phyloP scores from a whole-genome alignment of 768 basidiomycete species.

The Suillus occidentalis region DNA sequence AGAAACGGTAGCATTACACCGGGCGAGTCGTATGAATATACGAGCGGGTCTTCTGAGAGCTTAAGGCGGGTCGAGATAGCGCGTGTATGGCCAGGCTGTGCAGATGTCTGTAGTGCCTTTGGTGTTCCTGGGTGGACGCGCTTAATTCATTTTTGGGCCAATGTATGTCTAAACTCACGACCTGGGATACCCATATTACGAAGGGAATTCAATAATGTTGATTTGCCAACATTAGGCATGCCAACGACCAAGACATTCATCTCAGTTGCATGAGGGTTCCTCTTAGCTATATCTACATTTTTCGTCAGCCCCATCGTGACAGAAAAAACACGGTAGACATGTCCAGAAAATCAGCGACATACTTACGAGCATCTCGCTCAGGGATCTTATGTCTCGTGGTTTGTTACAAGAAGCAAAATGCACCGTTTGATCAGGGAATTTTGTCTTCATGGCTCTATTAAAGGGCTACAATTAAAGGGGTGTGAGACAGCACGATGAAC shows the following conservation, averaged over 20 bases:
- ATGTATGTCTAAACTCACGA: slow-evolving; percentile 52
- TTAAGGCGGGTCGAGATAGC: slow-evolving; percentile 87
- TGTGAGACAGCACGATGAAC: not conserved
- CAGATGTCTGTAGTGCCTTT: slow-evolving; percentile 87
- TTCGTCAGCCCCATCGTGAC: not conserved
- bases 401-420: slow-evolving; percentile 75
- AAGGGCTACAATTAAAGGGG: slow-evolving; percentile 56
- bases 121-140: slow-evolving; percentile 54
- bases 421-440: slow-evolving; percentile 67
- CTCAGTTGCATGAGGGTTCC: slow-evolving; percentile 68
- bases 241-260: slow-evolving; percentile 92
- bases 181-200: slow-evolving; percentile 85
- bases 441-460: slow-evolving; percentile 64
- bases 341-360: slow-evolving; percentile 37
- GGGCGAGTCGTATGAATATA: slow-evolving; percentile 95
- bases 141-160: slow-evolving; percentile 6
- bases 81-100: slow-evolving; percentile 88
- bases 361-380: slow-evolving; percentile 75
- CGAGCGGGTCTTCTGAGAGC: slow-evolving; percentile 72
- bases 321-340: not conserved
- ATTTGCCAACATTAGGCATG: slow-evolving; percentile 99
- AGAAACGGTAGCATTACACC: slow-evolving; percentile 97
- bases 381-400: slow-evolving; percentile 58
- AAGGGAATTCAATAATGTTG: slow-evolving; percentile 87
- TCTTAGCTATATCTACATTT: slow-evolving; percentile 62